Conservation (phyloP, 148 eudicot genomes). For the Linanthus parryae region DNA sequence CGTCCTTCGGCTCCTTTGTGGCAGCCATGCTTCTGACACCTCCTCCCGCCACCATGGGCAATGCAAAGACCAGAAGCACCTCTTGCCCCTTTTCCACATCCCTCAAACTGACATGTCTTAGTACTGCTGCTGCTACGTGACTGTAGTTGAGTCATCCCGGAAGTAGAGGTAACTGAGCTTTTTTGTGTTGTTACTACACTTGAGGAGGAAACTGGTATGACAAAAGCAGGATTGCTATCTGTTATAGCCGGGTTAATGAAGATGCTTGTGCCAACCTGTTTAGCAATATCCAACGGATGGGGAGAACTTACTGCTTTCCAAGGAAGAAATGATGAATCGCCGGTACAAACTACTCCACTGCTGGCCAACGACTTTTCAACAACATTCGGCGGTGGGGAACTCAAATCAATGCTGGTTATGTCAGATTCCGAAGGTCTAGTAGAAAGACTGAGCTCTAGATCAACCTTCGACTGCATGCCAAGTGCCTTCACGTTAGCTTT, state of each 20-base stretch:
- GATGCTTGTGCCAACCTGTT: constrained; percentile 14
- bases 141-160: constrained; percentile 49
- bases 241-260: constrained; percentile 29
- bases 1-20: constrained; percentile 96
- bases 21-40: constrained; percentile 91
- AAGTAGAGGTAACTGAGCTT: constrained; percentile 84
- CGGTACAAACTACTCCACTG: constrained; percentile 16
- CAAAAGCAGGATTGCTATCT: constrained; percentile 21
- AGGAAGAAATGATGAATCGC: constrained; percentile 28
- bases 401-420: constrained; percentile 50
- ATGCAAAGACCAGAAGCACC: constrained; percentile 98
- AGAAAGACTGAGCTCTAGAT: constrained; percentile 67
- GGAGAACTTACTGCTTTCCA: constrained; percentile 21
- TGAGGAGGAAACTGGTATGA: constrained; percentile 40
- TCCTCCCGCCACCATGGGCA: constrained; percentile 96
- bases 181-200: constrained; percentile 45
- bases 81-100: constrained; percentile 90
- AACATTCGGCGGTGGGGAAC: constrained; percentile 21
- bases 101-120: constrained; percentile 65
- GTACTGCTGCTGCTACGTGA: constrained; percentile 45
- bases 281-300: constrained; percentile 22
- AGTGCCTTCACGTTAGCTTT: constrained; percentile 30
- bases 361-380: constrained; percentile 14
- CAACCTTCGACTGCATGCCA: constrained; percentile 32
- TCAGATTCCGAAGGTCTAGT: constrained; percentile 72